phyloP scores from a whole-genome alignment of 345 rosid genomes.

The Carallia pectinifolia region DNA sequence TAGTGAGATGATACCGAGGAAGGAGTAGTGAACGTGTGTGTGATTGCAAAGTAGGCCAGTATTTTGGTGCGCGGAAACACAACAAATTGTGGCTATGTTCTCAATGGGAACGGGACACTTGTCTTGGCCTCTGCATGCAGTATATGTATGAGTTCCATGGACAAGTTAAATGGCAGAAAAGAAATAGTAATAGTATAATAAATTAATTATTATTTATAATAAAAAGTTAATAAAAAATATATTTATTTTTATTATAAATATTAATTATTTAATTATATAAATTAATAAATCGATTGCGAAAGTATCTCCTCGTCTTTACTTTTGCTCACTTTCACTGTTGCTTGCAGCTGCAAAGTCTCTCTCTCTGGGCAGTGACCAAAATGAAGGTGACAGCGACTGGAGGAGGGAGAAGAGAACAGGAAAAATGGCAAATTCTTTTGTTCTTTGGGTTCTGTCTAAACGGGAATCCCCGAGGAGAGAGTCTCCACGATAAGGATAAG shows the following conservation, averaged over 20 bases:
- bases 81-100: neutral
- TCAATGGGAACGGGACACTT: conserved; percentile 10
- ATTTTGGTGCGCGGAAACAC: neutral
- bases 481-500: too few species aligned
- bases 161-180: too few species aligned
- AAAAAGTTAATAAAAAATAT: too few species aligned
- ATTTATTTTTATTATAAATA: too few species aligned
- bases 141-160: too few species aligned
- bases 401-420: neutral
- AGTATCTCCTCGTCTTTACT: too few species aligned
- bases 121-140: conserved; percentile 21
- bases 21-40: neutral
- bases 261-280: too few species aligned
- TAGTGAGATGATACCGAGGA: conserved; percentile 11
- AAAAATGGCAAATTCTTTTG: neutral
- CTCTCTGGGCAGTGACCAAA: neutral
- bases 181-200: too few species aligned
- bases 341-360: neutral
- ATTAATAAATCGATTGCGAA: too few species aligned
- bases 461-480: neutral
- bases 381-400: neutral
- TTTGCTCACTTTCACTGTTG: neutral
- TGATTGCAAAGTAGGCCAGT: neutral
- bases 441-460: too few species aligned
- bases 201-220: too few species aligned